Evolutionary conservation across 2,329 filamentous ascomycete species (phyloP).

Genomic region (Ophiostoma fasciatum): DNA sequence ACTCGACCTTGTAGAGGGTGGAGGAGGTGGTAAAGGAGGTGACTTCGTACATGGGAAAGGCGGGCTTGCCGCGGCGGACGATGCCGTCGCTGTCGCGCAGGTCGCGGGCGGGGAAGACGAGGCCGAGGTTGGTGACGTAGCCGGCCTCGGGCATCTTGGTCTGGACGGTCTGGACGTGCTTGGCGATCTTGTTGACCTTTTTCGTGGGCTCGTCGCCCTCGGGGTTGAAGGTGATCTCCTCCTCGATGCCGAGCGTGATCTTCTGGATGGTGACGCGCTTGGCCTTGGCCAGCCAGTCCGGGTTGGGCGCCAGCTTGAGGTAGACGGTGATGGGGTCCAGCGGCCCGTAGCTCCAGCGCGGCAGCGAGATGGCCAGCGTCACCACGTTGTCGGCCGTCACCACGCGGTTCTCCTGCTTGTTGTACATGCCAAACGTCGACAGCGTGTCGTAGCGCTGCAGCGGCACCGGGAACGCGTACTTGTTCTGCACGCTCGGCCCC

Average conservation of each 20-base stretch:
- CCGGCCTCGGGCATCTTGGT: constrained; percentile 80
- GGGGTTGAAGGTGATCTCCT: constrained; percentile 97
- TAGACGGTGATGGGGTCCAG: constrained; percentile 92
- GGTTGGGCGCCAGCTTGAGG: constrained; percentile 84
- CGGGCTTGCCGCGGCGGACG: constrained; percentile 67
- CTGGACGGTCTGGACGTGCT: constrained; percentile 67
- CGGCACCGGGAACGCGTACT: constrained; percentile 81
- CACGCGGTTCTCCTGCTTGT: constrained; percentile 79
- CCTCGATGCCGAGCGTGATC: constrained; percentile 85
- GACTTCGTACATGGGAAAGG: constrained; percentile 80
- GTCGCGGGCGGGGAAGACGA: constrained; percentile 85
- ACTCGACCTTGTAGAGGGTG: constrained; percentile 95
- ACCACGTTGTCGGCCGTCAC: constrained; percentile 80
- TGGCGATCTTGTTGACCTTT: constrained; percentile 75
- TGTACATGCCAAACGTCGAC: constrained; percentile 99
- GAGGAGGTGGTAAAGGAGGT: constrained; percentile 87
- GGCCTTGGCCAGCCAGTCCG: constrained; percentile 81
- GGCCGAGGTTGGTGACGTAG: constrained; percentile 80
- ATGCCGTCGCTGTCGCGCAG: constrained; percentile 76
- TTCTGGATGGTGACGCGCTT: constrained; percentile 86
- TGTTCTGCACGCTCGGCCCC: constrained; percentile 71
- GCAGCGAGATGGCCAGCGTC: constrained; percentile 79
- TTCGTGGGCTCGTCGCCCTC: constrained; percentile 90
- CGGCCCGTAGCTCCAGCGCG: constrained; percentile 92
- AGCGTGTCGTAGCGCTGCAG: constrained; percentile 89